Evolutionary conservation across 2,329 filamentous ascomycete species (phyloP), one percentile per base, ranked within the genome.

Genomic region (Aspergillaceae sp.): DNA sequence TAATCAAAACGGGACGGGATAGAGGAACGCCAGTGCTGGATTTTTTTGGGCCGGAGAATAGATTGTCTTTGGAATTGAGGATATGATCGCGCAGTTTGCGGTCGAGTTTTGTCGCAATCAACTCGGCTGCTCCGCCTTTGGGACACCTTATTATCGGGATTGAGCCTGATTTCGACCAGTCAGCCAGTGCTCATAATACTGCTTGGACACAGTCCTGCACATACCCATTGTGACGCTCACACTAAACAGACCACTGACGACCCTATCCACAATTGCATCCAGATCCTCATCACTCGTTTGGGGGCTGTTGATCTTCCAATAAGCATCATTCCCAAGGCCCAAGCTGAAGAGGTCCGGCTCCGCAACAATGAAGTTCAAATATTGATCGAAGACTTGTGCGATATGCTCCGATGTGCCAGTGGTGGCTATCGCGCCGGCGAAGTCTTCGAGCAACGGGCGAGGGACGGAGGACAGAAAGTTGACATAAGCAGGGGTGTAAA

Each of bases 181-280:
- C 28, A 56, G 36, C 42, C 33, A 30, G 38, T 38, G 29, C 46
- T 8, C 41, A 28, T 10, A 36, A 3, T 26, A 3, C 26, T 38
- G 7, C n/a, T 28, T 19, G 7, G 29, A 7, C n/a, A 29, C 40
- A 7, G 30, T 11, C 19, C 26, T 38, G 7, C 9, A 54, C 74
- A 48, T 75, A 84, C 89, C 91, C 88, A 96, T 95, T 4, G 92
- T 98, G n/a, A 94, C 92, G 49, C 92, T 84, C 42, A 98, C 92
- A 52, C 90, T 96, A 70, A 97, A 98, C n/a, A 98, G 73, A 0
- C 92, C 92, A 59, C 86, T 94, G 43, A 98, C 92, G 52, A 97
- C 91, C 55, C 83, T 83, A 66, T 98, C 91, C 30, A 98, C 80
- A 34, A 92, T 82, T 44, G 78, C 75, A 60, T 97, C 92, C 45